Conservation (phyloP, 257 asterid genomes). For the Ajuga chamaepitys region DNA sequence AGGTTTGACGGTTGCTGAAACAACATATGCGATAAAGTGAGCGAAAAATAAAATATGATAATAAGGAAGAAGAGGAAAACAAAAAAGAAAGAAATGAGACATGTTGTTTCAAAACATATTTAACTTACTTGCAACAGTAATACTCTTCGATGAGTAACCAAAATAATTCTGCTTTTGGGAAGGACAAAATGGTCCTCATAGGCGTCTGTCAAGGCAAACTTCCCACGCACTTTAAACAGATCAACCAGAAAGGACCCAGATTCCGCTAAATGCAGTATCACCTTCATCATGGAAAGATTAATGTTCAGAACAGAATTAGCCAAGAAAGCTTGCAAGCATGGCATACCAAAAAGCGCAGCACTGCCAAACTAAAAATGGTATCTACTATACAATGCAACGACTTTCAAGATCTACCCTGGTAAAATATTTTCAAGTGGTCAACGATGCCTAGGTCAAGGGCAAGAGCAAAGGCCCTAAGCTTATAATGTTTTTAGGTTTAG, state of each 20-base stretch:
- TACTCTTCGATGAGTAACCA: slow-evolving; percentile 84
- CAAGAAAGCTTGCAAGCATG: not conserved
- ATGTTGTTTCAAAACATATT: slow-evolving; percentile 3
- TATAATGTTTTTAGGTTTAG: no score
- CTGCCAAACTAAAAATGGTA: not conserved
- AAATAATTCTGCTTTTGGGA: slow-evolving; percentile 80
- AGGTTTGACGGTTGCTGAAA: slow-evolving; percentile 90
- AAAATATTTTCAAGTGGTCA: no score
- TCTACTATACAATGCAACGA: no score
- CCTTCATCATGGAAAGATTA: slow-evolving; percentile 42
- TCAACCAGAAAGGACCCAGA: slow-evolving; percentile 92
- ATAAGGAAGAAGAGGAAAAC: no score
- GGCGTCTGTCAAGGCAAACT: slow-evolving; percentile 91
- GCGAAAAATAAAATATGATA: no score
- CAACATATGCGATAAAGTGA: slow-evolving; percentile 1
- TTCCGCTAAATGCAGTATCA: slow-evolving; percentile 82
- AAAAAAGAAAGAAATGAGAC: not conserved
- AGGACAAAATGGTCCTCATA: slow-evolving; percentile 85
- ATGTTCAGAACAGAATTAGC: not conserved
- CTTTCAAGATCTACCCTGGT: no score
- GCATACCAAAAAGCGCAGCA: not conserved
- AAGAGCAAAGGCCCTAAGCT: no score
- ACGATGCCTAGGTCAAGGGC: no score
- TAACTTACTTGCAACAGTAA: slow-evolving; percentile 72
- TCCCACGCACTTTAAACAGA: slow-evolving; percentile 93